Conservation (phyloP, 371 early-diverging fungal genomes). For the Saksenaea vasiformis region DNA sequence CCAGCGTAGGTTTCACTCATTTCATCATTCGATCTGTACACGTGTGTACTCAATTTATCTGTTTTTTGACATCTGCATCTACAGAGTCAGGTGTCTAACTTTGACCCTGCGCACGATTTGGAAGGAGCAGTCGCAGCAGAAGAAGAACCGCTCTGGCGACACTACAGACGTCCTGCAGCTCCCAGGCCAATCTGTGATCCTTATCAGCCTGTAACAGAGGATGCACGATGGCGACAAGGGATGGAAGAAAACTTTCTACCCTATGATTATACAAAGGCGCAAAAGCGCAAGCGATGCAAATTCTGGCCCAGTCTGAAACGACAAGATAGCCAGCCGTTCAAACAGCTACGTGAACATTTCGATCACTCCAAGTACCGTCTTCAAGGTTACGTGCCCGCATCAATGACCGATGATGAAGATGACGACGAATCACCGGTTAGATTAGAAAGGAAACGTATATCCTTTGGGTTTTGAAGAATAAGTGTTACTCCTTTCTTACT, state of each 20-base stretch:
- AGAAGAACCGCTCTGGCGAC: constrained; percentile 82
- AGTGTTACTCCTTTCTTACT: too few species aligned
- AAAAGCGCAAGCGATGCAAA: neutral
- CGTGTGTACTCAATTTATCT: neutral
- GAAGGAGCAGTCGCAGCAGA: constrained; percentile 91
- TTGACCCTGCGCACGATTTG: constrained; percentile 91
- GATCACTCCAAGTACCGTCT: neutral
- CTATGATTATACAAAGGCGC: constrained; percentile 54
- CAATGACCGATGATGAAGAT: neutral
- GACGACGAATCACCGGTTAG: neutral
- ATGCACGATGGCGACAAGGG: constrained; percentile 32
- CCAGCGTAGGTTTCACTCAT: constrained; percentile 44
- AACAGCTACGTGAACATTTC: neutral
- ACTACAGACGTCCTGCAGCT: constrained; percentile 11
- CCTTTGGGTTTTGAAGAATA: neutral
- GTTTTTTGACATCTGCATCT: neutral
- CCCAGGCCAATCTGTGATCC: neutral
- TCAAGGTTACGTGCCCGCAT: neutral
- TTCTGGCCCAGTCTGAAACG: neutral
- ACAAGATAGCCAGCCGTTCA: neutral
- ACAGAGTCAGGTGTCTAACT: constrained; percentile 64
- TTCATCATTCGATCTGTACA: neutral
- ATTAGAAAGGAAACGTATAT: neutral
- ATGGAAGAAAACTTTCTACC: constrained; percentile 59
- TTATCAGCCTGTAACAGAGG: constrained; percentile 12